phyloP scores from a whole-genome alignment of 148 eudicot species.

The Chenopodium berlandieri region DNA sequence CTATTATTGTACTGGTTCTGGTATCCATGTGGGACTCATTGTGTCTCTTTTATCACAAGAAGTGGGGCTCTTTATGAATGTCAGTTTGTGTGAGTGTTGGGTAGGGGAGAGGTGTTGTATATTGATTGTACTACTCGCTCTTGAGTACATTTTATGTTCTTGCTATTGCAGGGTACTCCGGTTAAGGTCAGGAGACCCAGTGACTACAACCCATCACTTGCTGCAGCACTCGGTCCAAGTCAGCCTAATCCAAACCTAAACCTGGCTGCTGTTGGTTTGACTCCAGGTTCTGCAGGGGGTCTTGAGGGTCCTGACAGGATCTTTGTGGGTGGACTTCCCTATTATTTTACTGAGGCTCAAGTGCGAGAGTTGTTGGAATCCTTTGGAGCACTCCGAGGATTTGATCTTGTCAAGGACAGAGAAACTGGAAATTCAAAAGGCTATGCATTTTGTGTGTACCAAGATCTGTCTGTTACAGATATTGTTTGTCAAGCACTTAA shows the following conservation, averaged over 20 bases:
- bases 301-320: conserved; percentile 98
- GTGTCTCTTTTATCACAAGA: no score
- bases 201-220: conserved; percentile 92
- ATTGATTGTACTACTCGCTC: not conserved
- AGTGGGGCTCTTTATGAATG: not conserved
- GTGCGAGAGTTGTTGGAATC: conserved; percentile 90
- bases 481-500: conserved; percentile 93
- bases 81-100: not conserved
- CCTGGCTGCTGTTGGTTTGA: conserved; percentile 86
- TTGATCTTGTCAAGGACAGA: conserved; percentile 94
- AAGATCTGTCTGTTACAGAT: conserved; percentile 77
- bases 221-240: conserved; percentile 97
- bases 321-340: conserved; percentile 93
- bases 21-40: not conserved
- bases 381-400: conserved; percentile 87
- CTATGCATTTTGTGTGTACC: conserved; percentile 96
- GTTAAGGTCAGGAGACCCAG: conserved; percentile 97
- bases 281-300: conserved; percentile 90
- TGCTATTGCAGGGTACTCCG: conserved; percentile 61
- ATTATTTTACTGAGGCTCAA: conserved; percentile 88
- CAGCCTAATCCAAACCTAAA: conserved; percentile 89
- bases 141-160: not conserved
- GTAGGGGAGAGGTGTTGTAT: not conserved
- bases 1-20: not conserved
- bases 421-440: conserved; percentile 99